A percentile compares a stretch with the other conserved stretches of the same genome.
These are phyloP conservation scores for Amanita exitialis DNA, from an alignment of 768 basidiomycete species.

Conservation along the genomic window DNA sequence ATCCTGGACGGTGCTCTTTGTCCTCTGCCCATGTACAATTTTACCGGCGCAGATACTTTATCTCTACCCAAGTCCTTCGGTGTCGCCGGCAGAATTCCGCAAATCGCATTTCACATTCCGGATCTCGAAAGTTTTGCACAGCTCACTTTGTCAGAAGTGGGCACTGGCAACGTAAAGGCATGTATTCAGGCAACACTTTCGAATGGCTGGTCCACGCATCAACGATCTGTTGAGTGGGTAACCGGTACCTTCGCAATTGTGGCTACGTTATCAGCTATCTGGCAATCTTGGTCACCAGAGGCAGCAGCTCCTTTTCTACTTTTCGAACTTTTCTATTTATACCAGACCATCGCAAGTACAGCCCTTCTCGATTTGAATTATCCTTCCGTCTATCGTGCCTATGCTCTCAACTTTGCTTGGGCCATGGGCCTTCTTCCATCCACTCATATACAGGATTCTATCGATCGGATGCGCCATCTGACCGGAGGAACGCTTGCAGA, in stretches of 20 bases:
- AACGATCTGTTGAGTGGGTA: constrained; percentile 67
- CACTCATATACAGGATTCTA: constrained; percentile 62
- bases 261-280: constrained; percentile 52
- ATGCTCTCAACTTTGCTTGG: constrained; percentile 85
- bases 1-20: constrained; percentile 76
- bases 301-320: constrained; percentile 65
- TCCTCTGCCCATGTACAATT: constrained; percentile 75
- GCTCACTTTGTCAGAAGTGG: constrained; percentile 58
- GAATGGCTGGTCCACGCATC: constrained; percentile 81
- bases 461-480: constrained; percentile 70
- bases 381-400: constrained; percentile 73
- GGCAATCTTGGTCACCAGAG: constrained; percentile 45
- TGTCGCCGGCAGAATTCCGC: constrained; percentile 51
- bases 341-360: constrained; percentile 76
- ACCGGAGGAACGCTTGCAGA: constrained; percentile 74
- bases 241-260: constrained; percentile 59
- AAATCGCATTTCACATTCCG: constrained; percentile 78
- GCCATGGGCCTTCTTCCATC: constrained; percentile 63
- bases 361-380: constrained; percentile 82
- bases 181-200: constrained; percentile 89
- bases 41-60: constrained; percentile 71
- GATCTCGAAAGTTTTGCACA: constrained; percentile 88
- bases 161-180: constrained; percentile 66
- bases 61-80: constrained; percentile 50
- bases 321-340: constrained; percentile 73